Base-by-base conservation (phyloP, 371 early-diverging fungal species). In the Homolaphlyctis polyrhiza region DNA sequence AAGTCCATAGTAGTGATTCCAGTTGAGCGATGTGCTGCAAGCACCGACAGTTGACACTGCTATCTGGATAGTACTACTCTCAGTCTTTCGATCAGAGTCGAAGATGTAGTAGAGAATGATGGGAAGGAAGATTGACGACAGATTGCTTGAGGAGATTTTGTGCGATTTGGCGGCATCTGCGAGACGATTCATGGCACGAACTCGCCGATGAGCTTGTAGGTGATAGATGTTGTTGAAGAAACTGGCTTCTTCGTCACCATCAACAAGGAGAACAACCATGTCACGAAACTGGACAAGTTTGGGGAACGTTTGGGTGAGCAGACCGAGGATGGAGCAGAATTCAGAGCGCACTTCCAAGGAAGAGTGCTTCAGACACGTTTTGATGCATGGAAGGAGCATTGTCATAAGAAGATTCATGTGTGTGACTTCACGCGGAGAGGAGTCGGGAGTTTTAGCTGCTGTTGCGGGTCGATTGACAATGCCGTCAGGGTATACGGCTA, bases 171-270 rank as follows among this genome's bases (percentile, higher is more conserved):
- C 64, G 1, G 66, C 61, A 14, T 87, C 87, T 13, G 87, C 80
- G 60, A 97, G 82, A 28, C 94, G 86, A 49, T 75, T 73, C 58
- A 97, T 66, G 0, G 97, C 93, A 58, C 93, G 86, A 18, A 86
- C 65, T 60, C 97, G 91, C 62, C 96, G 89, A 71, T 97, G 95
- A 8, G 87, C 66, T 78, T 98, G 98, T 67, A 96, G 82, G 69
- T 98, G 98, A 65, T 90, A 85, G 58, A 96, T 82, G 66, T 97
- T 97, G 68, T 78, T 79, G 72, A 95, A 95, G 70, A 95, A 93
- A 69, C 83, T 91, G 48, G 87, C 84, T 69, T 94, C 96, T 35
- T 92, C 92, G 65, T 93, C 83, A 49, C 74, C 79, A 55, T 78
- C 81, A 28, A 83, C 88, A 49, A 91, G 70, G 35, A 93, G 71